These are phyloP conservation scores for Salvia splendens DNA, from an alignment of 257 asterid species.

Conservation along the genomic window DNA sequence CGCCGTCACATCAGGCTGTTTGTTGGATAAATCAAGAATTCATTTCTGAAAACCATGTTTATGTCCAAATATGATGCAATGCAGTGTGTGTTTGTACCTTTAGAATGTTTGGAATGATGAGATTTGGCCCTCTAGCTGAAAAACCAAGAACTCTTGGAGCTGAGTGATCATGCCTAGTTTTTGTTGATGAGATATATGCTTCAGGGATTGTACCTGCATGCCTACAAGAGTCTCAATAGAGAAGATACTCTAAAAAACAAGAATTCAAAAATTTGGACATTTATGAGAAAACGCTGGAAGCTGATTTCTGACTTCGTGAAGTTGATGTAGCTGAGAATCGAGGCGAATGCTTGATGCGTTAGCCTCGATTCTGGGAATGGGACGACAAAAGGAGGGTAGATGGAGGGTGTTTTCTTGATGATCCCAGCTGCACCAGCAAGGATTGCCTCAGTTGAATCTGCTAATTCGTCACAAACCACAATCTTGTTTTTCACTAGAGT, in stretches of 20 bases:
- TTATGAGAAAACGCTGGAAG: neutral
- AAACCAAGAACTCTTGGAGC: conserved; percentile 26
- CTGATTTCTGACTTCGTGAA: conserved; percentile 9
- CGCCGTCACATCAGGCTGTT: conserved; percentile 26
- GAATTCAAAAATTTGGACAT: neutral
- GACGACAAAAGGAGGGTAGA: conserved; percentile 6
- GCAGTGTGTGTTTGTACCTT: conserved; percentile 13
- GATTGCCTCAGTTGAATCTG: conserved; percentile 2
- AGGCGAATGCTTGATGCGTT: neutral
- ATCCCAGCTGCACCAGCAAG: conserved; percentile 26
- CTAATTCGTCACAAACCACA: conserved; percentile 19
- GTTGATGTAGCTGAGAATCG: conserved; percentile 9
- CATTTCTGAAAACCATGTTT: neutral
- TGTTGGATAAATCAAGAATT: neutral
- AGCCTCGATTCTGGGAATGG: conserved; percentile 25
- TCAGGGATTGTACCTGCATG: conserved; percentile 17
- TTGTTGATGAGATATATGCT: conserved; percentile 28
- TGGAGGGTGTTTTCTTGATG: conserved; percentile 12
- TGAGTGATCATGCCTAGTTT: conserved; percentile 6
- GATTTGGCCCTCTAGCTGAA: conserved; percentile 33
- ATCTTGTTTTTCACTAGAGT: conserved; percentile 34
- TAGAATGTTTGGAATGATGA: conserved; percentile 26
- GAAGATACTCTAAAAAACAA: neutral
- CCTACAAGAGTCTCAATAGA: neutral
- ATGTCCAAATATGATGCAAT: no score